Percentiles rank a stretch among this genome's conserved stretches.
Evolutionary conservation across 2,329 filamentous ascomycete species (phyloP).

Genomic region (Paraphoma chrysanthemicola): DNA sequence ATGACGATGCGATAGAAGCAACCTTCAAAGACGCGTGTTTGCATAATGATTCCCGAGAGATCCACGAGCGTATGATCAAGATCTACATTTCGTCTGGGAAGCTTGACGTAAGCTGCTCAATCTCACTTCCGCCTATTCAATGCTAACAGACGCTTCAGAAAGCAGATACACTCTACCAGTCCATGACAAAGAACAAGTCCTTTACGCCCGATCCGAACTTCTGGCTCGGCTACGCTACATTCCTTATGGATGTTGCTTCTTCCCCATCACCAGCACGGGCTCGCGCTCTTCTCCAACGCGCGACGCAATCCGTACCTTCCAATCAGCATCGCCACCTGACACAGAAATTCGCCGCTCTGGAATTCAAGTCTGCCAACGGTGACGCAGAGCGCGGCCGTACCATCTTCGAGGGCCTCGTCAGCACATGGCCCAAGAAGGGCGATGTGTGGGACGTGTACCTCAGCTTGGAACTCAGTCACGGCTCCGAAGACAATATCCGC

Average conservation of each 20-base stretch:
- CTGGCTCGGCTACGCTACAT: constrained; percentile 95
- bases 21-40: constrained; percentile 92
- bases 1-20: constrained; percentile 79
- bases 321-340: constrained; percentile 77
- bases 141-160: constrained; percentile 62
- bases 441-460: constrained; percentile 94
- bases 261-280: constrained; percentile 77
- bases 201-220: constrained; percentile 79
- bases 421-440: constrained; percentile 84
- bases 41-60: constrained; percentile 89
- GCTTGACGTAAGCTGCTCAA: constrained; percentile 68
- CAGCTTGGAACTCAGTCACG: constrained; percentile 76
- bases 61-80: constrained; percentile 87
- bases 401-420: constrained; percentile 87
- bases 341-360: constrained; percentile 86
- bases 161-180: constrained; percentile 87
- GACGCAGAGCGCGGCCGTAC: constrained; percentile 92
- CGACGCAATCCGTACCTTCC: constrained; percentile 79
- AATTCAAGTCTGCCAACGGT: constrained; percentile 84
- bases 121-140: constrained; percentile 4
- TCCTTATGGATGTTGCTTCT: constrained; percentile 77
- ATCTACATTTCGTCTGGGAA: constrained; percentile 95
- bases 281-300: constrained; percentile 79
- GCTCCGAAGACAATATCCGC: constrained; percentile 65
- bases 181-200: constrained; percentile 82